Evolutionary conservation across 495 filamentous ascomycete species (phyloP).

Genomic region (Penicillium salamii): DNA sequence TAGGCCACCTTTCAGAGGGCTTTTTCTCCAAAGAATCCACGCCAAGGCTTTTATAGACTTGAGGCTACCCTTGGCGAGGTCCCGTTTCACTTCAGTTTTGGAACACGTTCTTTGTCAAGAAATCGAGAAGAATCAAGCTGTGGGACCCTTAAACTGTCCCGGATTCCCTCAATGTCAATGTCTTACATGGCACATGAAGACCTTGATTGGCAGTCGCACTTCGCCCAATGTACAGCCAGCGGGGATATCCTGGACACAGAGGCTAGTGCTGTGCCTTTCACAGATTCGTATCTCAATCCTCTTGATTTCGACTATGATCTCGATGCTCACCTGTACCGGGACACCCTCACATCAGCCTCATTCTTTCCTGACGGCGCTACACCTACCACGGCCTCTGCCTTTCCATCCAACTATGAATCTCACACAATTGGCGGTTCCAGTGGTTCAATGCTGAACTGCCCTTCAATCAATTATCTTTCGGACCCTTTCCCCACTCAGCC

Average conservation of each 20-base stretch:
- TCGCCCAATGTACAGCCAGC: neutral
- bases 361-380: neutral
- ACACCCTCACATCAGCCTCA: neutral
- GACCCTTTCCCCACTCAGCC: neutral
- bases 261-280: neutral
- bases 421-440: neutral
- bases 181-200: neutral
- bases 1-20: too few relatives aligned
- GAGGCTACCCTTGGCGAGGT: too few relatives aligned
- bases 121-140: too few relatives aligned
- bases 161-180: neutral
- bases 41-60: neutral
- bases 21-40: neutral
- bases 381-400: neutral
- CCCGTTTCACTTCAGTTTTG: too few relatives aligned
- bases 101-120: too few relatives aligned
- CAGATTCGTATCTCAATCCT: neutral
- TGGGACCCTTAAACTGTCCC: too few relatives aligned
- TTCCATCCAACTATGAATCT: neutral
- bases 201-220: neutral
- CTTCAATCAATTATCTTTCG: neutral
- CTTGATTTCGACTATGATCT: neutral
- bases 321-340: neutral
- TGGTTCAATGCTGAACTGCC: neutral
- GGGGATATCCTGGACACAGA: neutral